Evolutionary conservation across 2,329 filamentous ascomycete genomes (phyloP).

Genomic region (Trichoderma lentiforme): DNA sequence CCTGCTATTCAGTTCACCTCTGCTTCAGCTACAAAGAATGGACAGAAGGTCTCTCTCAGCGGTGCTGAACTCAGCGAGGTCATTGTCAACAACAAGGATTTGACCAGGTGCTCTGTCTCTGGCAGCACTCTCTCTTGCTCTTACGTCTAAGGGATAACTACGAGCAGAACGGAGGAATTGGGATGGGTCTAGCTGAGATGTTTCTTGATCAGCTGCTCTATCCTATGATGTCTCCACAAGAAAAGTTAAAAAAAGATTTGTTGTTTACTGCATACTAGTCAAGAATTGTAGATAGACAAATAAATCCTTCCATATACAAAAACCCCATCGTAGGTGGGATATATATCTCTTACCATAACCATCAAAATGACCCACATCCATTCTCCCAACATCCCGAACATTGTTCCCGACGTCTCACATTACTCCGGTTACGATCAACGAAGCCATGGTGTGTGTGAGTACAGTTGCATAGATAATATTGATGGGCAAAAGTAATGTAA

Average conservation of each 20-base stretch:
- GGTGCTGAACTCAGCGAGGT: slow-evolving; percentile 1
- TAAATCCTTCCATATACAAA: neutral
- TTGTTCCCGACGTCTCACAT: neutral
- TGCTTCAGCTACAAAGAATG: neutral
- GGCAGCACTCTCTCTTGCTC: slow-evolving; percentile 8
- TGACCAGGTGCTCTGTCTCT: slow-evolving; percentile 5
- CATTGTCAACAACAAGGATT: slow-evolving; percentile 5
- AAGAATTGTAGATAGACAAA: neutral
- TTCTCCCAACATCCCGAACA: neutral
- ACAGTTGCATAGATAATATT: neutral
- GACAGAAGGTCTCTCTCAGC: neutral
- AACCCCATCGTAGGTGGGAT: neutral
- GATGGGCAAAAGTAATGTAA: neutral
- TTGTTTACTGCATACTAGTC: neutral
- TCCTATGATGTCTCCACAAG: neutral
- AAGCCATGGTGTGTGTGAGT: neutral
- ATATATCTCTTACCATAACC: neutral
- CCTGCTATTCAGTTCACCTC: slow-evolving; percentile 6
- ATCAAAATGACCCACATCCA: neutral
- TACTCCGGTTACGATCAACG: neutral
- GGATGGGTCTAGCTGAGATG: neutral
- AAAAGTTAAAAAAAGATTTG: neutral
- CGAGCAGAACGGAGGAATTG: neutral
- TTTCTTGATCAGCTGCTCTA: neutral
- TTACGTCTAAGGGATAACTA: neutral